Evolutionary conservation across 805 yeast species (phyloP).

Genomic region (Monosporozyma siamensis): DNA sequence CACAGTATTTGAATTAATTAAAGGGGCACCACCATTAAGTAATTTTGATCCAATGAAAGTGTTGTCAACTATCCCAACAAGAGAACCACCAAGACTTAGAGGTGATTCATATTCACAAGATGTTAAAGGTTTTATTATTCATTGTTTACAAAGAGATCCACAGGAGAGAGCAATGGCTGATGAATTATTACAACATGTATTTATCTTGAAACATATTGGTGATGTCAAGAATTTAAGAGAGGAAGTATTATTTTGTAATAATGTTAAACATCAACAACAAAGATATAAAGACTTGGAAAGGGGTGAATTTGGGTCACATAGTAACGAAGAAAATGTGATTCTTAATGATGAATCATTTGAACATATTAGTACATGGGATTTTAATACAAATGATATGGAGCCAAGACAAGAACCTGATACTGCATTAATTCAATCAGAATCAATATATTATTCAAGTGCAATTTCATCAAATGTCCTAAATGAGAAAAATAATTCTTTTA

Average conservation of each 20-base stretch:
- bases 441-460: slow-evolving; percentile 6
- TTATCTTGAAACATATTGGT: slow-evolving; percentile 3
- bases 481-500: background rate
- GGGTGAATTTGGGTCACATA: too few relatives aligned
- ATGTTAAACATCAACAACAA: slow-evolving; percentile 19
- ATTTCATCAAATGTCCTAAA: slow-evolving; percentile 8
- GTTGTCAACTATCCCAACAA: slow-evolving; percentile 38
- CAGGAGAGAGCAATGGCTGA: slow-evolving; percentile 51
- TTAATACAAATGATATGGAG: background rate
- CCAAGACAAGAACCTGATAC: background rate
- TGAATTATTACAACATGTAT: slow-evolving; percentile 36
- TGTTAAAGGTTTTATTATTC: slow-evolving; percentile 46
- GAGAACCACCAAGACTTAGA: slow-evolving; percentile 25
- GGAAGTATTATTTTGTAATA: slow-evolving; percentile 32
- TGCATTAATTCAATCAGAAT: background rate
- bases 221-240: slow-evolving; percentile 32
- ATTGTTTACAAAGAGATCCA: slow-evolving; percentile 64
- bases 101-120: slow-evolving; percentile 24
- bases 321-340: background rate
- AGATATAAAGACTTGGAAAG: slow-evolving; percentile 12
- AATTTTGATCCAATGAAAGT: slow-evolving; percentile 71
- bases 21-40: slow-evolving; percentile 74
- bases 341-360: background rate
- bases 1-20: slow-evolving; percentile 74
- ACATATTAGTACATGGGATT: slow-evolving; percentile 1